phyloP scores from a whole-genome alignment of 257 asterid species.

The Verbena officinalis region DNA sequence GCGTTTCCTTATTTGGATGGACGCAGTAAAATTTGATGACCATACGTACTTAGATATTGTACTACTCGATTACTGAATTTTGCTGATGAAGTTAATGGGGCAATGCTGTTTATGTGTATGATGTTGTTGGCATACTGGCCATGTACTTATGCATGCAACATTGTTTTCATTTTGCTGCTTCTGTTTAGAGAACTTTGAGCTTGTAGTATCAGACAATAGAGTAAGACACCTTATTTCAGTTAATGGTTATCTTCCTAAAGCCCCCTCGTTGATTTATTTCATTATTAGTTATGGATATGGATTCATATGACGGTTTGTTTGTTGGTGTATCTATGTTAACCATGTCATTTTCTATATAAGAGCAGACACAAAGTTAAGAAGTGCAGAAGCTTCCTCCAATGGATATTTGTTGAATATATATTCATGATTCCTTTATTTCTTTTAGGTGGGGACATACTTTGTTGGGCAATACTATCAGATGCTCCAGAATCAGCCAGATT shows the following conservation, averaged over 20 bases:
- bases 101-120: constrained; percentile 9
- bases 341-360: background rate
- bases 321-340: constrained; percentile 2
- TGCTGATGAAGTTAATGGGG: background rate
- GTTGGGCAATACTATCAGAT: constrained; percentile 96
- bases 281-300: background rate
- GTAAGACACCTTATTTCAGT: background rate
- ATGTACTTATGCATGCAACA: background rate
- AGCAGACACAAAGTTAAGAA: background rate
- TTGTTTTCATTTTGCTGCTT: background rate
- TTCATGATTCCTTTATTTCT: constrained; percentile 27
- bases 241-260: background rate
- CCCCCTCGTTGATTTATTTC: background rate
- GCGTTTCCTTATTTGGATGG: constrained; percentile 4
- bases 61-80: no score
- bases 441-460: constrained; percentile 93
- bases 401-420: constrained; percentile 20
- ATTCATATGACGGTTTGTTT: constrained; percentile 1
- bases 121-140: background rate
- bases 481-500: constrained; percentile 84
- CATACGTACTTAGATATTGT: no score
- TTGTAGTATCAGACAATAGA: background rate
- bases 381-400: background rate
- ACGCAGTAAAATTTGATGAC: background rate
- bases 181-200: background rate